Conservation (phyloP, 306 rosid genomes). For the Coriaria nepalensis region DNA sequence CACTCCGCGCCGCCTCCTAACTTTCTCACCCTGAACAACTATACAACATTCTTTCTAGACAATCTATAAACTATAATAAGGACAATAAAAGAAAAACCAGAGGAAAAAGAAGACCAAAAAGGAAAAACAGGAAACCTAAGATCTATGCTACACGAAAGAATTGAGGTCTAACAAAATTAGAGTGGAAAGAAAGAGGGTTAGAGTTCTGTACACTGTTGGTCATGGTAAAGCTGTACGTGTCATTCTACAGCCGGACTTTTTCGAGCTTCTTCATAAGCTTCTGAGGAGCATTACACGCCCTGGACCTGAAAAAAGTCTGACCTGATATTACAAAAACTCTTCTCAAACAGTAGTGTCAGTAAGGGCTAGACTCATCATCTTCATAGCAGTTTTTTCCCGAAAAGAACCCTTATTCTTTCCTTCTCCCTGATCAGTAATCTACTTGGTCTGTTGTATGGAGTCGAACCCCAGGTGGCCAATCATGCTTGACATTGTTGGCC, state of each 20-base stretch:
- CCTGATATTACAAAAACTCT: no score
- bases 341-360: no score
- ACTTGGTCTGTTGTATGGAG: no score
- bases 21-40: constrained; percentile 33
- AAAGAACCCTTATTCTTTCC: no score
- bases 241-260: constrained; percentile 8
- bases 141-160: constrained; percentile 3
- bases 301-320: no score
- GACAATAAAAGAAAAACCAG: no score
- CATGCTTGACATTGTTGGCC: no score
- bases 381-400: no score
- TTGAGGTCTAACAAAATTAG: background rate
- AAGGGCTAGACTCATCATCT: no score
- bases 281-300: no score
- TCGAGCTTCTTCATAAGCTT: background rate
- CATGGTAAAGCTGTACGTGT: background rate
- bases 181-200: background rate
- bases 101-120: background rate
- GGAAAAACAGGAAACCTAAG: background rate
- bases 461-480: no score
- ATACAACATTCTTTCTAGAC: background rate
- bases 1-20: constrained; percentile 28
- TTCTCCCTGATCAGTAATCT: no score
- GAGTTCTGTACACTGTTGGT: background rate
- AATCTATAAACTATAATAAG: background rate